Evolutionary conservation across 2,329 filamentous ascomycete genomes (phyloP), one percentile per base, ranked within the genome.

Genomic region (Fusarium sp.): DNA sequence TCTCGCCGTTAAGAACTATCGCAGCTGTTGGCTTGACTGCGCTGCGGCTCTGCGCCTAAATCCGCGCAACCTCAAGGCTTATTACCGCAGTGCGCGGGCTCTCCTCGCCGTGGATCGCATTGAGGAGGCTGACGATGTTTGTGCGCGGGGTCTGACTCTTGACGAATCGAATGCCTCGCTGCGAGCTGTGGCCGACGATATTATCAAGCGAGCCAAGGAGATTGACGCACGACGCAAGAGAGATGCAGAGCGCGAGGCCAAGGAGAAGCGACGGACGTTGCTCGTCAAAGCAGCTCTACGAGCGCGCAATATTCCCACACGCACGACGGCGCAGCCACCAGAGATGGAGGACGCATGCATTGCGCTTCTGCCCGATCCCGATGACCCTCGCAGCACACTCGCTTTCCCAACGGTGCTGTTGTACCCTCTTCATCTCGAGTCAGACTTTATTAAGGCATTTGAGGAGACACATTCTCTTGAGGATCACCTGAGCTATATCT

Each of bases 391-490:
- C 24, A 94, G 91, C 70, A 84, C 85, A 1, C 84, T 99, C 2
- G 84, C 84, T 5, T 93, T 98, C 75, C 96, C 96, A 0, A 86
- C 91, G 0, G 85, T 98, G 64, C 82, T 99, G 57, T 84, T 99
- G 57, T 99, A 99, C 78, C 95, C 96, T 7, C 83, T 91, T 68
- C 86, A 93, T 65, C 85, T 91, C 46, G 90, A 98, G 83, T 92
- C 89, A 2, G 96, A 99, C 79, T 96, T 99, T 74, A 87, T 99
- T 80, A 97, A 97, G 82, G 88, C 88, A 0, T 96, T 97, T 73
- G 85, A 86, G 53, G 96, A 98, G 84, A 88, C 86, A 62, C 90
- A 96, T 72, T 87, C 86, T 17, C 83, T 98, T 28, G 85, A 85
- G 9, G 90, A 95, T 70, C 94, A 98, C 79, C 83, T 99, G 50